Base-by-base conservation (phyloP, 176 grass and related monocot species). In the Canna indica region DNA sequence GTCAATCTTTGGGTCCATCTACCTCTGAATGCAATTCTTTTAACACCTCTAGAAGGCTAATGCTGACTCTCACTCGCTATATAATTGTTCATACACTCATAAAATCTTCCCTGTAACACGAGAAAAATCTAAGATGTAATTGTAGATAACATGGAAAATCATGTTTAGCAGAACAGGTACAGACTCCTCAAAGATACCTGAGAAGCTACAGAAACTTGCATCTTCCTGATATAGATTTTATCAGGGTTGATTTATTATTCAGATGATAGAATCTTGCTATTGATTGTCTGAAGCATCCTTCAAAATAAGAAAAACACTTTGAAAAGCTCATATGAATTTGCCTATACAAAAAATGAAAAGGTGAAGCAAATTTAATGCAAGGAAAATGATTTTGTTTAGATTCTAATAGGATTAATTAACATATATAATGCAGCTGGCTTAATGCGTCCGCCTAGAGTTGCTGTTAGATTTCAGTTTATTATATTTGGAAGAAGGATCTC, bases 21-120 rank as follows among this genome's bases (percentile, higher is more conserved):
- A 70, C 47, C 18, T 79, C 52, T 70, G 33, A 38, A 59, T 22
- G 29, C 33, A 34, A 12, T 41, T 24, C 60, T 65, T 73, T 29
- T 69, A 68, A 41, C 28, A 74, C 59, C 63, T 38, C 22, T 24
- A 64, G 20, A 27, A 83, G 57, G 44, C 24, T 39, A 53, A 61
- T 17, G 20, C 39, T 47, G 33, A 47, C 18, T 53, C 59, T 45
- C 73, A 75, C 56, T 34, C 47, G 48, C n/a, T 79, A 64, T 52
- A 69, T 72, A 82, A 33, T 76, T 77, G 44, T 35, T 47, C 58
- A 83, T 77, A 20, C 77, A 87, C 73, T 74, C 64, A 68, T n/a
- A 44, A 4, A 67, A 58, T 42, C 28, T 29, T 68, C 44, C 27
- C 75, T 77, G 48, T 50, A 58, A 57, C 18, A 64, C 8, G 12